Base-by-base conservation (phyloP, 1,139 yeast genomes). In the Nakaseomyces kungkrabaensis region DNA sequence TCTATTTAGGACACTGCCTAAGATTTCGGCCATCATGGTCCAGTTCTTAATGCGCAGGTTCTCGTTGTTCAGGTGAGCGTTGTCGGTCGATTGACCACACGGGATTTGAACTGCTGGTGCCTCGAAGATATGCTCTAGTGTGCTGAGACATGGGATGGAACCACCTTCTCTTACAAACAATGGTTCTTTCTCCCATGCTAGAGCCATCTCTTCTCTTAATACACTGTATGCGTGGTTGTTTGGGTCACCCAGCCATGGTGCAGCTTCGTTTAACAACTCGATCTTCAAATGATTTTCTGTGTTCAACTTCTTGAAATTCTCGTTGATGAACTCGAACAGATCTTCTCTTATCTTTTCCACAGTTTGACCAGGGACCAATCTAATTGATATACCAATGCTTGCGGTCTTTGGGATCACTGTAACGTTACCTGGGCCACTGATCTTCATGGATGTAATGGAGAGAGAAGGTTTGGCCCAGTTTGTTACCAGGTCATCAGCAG, bases 21-120 rank as follows among this genome's bases (percentile, higher is more conserved):
- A 72, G 37, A 89, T 82, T 38, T 73, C 74, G 54, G 90, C 77
- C 52, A 92, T 77, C 52, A 85, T 86, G 59, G 82, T 79, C 60
- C 92, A 74, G 63, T 92, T 92, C 42, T 81, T 70, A 31, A 92
- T 79, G 52, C 97, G 72, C 48, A 92, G 69, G 54, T 94, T 78
- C 67, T 92, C 98, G 62, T 92, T 85, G 60, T 82, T 81, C 61
- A 92, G 75, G 71, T 92, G 98, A 1, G 97, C 97, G 62, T 88
- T 88, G 65, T 92, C 98, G 46, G 94, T 81, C 0, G 94, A 79
- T 69, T 92, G 98, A 0, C 98, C 98, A 65, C 97, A 88, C 1
- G 98, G 98, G 41, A 92, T 78, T 66, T 92, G 97, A 0, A 92
- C 95, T 1, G 97, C 97, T 24, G 88, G 86, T 1, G 97, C 96